Evolutionary conservation across 176 grass and related monocot genomes (phyloP), one percentile per base, ranked within the genome.

Genomic region (Phoenix dactylifera): DNA sequence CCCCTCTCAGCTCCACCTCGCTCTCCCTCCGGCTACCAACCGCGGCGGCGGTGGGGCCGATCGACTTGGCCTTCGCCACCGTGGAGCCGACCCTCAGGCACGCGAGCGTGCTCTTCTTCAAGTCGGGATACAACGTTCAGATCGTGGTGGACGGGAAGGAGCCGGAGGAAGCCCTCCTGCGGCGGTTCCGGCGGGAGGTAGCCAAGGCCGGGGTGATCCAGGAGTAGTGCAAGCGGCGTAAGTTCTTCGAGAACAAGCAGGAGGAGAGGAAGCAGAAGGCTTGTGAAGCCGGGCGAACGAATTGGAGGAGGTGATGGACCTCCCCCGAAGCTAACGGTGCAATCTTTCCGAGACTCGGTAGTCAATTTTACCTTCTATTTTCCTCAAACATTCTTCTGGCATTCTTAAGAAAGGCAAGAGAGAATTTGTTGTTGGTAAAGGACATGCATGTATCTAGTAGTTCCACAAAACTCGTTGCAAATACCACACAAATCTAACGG

Each of bases 161-260:
- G 52, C 74, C 86, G 16, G 73, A 82, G 51, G 87, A 97, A 23
- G 73, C 74, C 52, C 75, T 86, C 51, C 67, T 97, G 69, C 69
- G 80, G 54, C 66, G 76, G 59, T 97, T 97, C 84, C 80, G 85
- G 69, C 63, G 87, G 52, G 87, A 97, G 78, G 84, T 97, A 49
- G 77, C 86, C 68, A 83, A 60, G 51, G 75, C 87, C 20, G 87
- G 92, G 15, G 55, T 97, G 62, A 54, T 84, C 23, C 80, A 88
- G 75, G 92, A 97, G 73, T 85, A 97, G 73, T 85, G 83, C 72
- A 88, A 87, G 70, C 85, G 87, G 72, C 79, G 93, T 51, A 86
- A 69, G 55, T 74, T 83, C 74, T 79, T 80, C 61, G 87, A 98
- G 87, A 98, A 67, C 68, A 72, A 74, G 51, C 86, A 70, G 73